phyloP scores from a whole-genome alignment of 1,284 basidiomycete species.

The Boletus subluridellus region DNA sequence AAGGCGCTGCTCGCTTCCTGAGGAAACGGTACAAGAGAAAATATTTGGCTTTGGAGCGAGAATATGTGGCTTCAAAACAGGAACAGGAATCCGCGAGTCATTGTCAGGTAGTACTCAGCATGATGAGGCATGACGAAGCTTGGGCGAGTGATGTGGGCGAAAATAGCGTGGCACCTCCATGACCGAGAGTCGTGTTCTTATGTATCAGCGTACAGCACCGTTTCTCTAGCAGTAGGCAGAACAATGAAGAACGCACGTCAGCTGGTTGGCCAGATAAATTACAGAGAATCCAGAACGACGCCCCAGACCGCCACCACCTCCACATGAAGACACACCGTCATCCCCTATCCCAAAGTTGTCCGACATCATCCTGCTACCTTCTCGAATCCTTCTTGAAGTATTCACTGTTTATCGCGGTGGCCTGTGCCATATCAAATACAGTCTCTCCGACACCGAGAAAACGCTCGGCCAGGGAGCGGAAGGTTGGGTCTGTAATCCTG shows the following conservation, averaged over 20 bases:
- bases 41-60: background rate
- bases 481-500: constrained; percentile 69
- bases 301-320: constrained; percentile 7
- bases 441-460: constrained; percentile 88
- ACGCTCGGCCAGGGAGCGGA: constrained; percentile 72
- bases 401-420: constrained; percentile 73
- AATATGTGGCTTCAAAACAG: background rate
- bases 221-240: constrained; percentile 14
- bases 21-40: background rate
- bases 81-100: background rate
- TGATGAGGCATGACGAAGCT: background rate
- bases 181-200: constrained; percentile 12
- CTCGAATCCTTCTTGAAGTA: constrained; percentile 64
- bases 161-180: constrained; percentile 7
- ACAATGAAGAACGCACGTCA: constrained; percentile 28
- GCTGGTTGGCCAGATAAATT: constrained; percentile 28
- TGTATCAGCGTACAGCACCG: constrained; percentile 27
- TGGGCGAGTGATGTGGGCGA: background rate
- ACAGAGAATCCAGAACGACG: constrained; percentile 28
- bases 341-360: background rate
- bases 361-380: constrained; percentile 23
- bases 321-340: constrained; percentile 8
- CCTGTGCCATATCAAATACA: constrained; percentile 80
- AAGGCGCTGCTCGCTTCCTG: background rate
- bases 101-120: background rate